phyloP scores from a whole-genome alignment of 2,329 filamentous ascomycete genomes.

The Monosporascus sp. region DNA sequence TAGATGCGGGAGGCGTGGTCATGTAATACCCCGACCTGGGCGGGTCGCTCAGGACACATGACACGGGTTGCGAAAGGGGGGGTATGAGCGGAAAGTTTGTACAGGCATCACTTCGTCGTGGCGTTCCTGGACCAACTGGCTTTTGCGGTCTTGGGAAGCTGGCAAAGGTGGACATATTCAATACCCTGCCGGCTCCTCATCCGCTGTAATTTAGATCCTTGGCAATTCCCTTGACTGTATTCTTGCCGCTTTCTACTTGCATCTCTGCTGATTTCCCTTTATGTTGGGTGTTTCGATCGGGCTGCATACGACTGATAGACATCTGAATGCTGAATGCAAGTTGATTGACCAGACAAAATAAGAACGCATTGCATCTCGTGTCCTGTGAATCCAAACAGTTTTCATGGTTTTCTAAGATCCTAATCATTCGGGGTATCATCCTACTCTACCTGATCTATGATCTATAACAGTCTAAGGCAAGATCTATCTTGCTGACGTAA shows the following conservation, averaged over 20 bases:
- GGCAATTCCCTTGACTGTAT: constrained; percentile 48
- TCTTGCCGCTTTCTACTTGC: constrained; percentile 31
- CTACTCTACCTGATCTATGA: too few relatives aligned
- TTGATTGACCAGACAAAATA: constrained; percentile 3
- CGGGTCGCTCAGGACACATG: constrained; percentile 26
- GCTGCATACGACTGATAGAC: constrained; percentile 35
- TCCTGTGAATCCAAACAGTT: too few relatives aligned
- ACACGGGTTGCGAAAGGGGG: constrained; percentile 35
- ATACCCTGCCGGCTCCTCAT: constrained; percentile 43
- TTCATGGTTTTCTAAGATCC: too few relatives aligned
- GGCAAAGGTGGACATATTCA: constrained; percentile 32
- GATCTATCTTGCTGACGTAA: too few relatives aligned
- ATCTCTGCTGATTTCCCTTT: constrained; percentile 28
- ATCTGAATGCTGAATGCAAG: constrained; percentile 14
- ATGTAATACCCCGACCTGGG: constrained; percentile 28
- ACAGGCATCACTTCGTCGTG: constrained; percentile 31
- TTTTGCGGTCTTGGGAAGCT: constrained; percentile 27
- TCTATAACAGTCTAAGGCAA: too few relatives aligned
- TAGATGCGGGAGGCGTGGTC: constrained; percentile 35
- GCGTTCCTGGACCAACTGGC: constrained; percentile 32
- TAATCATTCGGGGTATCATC: too few relatives aligned
- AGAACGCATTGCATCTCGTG: too few relatives aligned
- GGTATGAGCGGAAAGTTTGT: constrained; percentile 35
- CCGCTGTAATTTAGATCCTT: constrained; percentile 61
- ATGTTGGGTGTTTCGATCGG: constrained; percentile 24